Conservation (phyloP, 148 eudicot species). For the Gaultheria prostrata region DNA sequence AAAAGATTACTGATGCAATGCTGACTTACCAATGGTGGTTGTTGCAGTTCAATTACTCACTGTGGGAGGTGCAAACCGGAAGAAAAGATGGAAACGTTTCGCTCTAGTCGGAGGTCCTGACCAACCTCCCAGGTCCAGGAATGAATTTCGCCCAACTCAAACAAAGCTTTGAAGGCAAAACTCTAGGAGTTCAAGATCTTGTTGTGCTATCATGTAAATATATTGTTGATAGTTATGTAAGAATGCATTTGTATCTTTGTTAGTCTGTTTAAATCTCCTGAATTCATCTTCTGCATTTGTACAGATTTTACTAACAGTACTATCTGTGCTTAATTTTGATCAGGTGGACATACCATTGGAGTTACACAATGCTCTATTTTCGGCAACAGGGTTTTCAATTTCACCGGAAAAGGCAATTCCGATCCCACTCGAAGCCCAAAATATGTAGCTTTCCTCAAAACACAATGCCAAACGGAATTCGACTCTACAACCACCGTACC, state of each 20-base stretch:
- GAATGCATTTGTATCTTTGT: too few relatives aligned
- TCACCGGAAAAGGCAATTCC: constrained; percentile 8
- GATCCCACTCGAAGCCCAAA: constrained; percentile 45
- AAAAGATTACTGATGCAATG: neutral
- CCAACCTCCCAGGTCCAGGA: constrained; percentile 9
- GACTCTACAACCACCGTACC: constrained; percentile 26
- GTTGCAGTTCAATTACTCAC: neutral
- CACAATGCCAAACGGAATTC: too few relatives aligned
- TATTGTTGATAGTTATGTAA: too few relatives aligned
- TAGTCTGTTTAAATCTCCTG: too few relatives aligned
- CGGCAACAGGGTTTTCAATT: constrained; percentile 48
- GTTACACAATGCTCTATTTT: constrained; percentile 37
- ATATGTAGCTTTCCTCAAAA: constrained; percentile 25
- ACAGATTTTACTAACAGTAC: too few relatives aligned
- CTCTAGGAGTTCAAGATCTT: neutral
- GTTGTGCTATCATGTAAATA: neutral
- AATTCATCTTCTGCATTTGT: too few relatives aligned
- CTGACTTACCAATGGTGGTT: neutral
- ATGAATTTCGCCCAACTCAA: constrained; percentile 19
- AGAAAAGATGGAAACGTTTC: constrained; percentile 26
- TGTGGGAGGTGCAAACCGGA: constrained; percentile 26
- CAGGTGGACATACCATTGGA: constrained; percentile 73
- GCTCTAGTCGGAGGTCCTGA: neutral
- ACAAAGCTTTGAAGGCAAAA: neutral
- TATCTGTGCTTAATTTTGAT: neutral